A percentile compares a stretch with the other conserved stretches of the same genome.
Evolutionary conservation across 306 rosid genomes (phyloP).

Genomic region (Castanospermum australe): DNA sequence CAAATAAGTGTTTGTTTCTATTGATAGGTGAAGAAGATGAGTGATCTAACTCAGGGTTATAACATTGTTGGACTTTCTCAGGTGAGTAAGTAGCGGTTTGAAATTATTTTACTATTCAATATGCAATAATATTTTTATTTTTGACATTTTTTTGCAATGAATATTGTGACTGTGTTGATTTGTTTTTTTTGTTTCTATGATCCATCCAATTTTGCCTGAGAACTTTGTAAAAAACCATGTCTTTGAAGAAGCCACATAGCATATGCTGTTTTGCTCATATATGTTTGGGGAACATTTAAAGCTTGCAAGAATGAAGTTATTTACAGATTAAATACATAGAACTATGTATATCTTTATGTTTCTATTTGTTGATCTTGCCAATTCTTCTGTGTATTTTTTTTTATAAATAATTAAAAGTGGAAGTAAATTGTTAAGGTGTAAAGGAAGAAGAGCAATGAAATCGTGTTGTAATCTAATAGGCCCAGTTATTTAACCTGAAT

Average conservation of each 20-base stretch:
- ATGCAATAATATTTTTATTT: not conserved
- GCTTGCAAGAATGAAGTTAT: not conserved
- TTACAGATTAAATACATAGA: not conserved
- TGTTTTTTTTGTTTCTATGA: not conserved
- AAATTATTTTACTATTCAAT: not conserved
- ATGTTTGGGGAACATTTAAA: not conserved
- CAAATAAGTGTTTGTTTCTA: conserved; percentile 22
- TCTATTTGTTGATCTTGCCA: not conserved
- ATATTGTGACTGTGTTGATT: not conserved
- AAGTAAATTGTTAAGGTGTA: not conserved
- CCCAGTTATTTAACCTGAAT: not conserved
- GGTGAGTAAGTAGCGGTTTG: conserved; percentile 40
- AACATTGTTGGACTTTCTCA: conserved; percentile 94
- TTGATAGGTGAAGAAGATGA: conserved; percentile 72
- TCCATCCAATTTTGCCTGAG: not conserved
- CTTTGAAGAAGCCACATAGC: not conserved
- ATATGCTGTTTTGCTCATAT: not conserved
- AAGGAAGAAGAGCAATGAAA: not conserved
- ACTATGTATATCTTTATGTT: not conserved
- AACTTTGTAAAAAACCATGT: not conserved
- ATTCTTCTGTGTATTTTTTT: not conserved
- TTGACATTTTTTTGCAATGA: not conserved
- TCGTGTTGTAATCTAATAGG: not conserved
- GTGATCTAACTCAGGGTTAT: conserved; percentile 70
- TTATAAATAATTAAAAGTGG: not conserved